A percentile compares a stretch with the other conserved stretches of the same genome.
Evolutionary conservation across 2,329 filamentous ascomycete species (phyloP).

Genomic region (Ophiostoma ulmi): DNA sequence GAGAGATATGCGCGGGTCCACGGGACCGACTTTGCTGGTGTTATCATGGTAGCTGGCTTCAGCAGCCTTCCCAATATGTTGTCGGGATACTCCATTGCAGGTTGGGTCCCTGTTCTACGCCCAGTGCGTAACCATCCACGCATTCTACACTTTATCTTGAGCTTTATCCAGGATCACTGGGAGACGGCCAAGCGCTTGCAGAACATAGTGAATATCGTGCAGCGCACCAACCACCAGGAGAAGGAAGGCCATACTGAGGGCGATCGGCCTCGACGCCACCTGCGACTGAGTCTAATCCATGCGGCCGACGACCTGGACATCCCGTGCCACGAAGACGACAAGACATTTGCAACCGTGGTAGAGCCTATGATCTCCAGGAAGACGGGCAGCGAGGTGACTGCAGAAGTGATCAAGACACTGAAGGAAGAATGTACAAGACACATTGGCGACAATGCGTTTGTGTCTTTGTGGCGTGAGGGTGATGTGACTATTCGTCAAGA

Average conservation of each 20-base stretch:
- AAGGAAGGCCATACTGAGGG: neutral
- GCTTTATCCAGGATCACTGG: slow-evolving; percentile 75
- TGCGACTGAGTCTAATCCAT: slow-evolving; percentile 71
- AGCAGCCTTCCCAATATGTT: slow-evolving; percentile 68
- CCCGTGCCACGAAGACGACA: slow-evolving; percentile 63
- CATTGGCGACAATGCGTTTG: slow-evolving; percentile 45
- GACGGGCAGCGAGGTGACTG: slow-evolving; percentile 37
- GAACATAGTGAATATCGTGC: slow-evolving; percentile 49
- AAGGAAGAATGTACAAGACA: slow-evolving; percentile 44
- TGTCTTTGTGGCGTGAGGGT: slow-evolving; percentile 43
- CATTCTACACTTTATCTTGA: slow-evolving; percentile 56
- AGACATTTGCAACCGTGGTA: slow-evolving; percentile 56
- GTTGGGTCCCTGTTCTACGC: slow-evolving; percentile 70
- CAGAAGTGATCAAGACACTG: slow-evolving; percentile 32
- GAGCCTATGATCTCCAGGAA: slow-evolving; percentile 31
- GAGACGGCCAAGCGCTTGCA: slow-evolving; percentile 62
- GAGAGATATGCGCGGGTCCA: slow-evolving; percentile 58
- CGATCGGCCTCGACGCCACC: slow-evolving; percentile 27
- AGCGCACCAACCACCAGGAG: slow-evolving; percentile 34
- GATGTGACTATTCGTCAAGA: slow-evolving; percentile 51
- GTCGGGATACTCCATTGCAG: slow-evolving; percentile 71
- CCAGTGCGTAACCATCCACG: slow-evolving; percentile 65
- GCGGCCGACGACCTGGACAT: slow-evolving; percentile 79
- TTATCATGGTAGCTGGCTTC: slow-evolving; percentile 77
- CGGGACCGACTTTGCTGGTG: slow-evolving; percentile 66